Percentiles rank a stretch among this genome's conserved stretches.
These are phyloP conservation scores for Cytospora piceae DNA, from an alignment of 2,329 filamentous ascomycete species.

Conservation along the genomic window DNA sequence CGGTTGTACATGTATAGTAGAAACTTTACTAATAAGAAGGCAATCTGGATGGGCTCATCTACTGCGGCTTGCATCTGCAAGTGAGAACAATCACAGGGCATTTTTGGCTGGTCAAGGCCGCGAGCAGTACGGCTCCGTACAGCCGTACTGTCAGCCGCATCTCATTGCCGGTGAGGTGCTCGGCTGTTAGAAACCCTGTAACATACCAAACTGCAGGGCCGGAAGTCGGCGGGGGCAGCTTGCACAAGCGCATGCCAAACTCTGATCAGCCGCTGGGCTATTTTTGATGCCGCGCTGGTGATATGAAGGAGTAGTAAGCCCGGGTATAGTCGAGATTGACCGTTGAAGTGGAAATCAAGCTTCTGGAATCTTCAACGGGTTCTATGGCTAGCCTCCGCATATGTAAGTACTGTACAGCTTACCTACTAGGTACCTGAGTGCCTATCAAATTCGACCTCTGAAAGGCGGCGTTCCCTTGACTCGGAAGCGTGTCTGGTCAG, in stretches of 20 bases:
- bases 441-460: not conserved
- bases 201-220: not conserved
- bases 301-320: not conserved
- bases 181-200: not conserved
- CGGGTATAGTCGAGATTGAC: not conserved
- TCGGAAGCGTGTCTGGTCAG: not conserved
- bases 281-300: constrained; percentile 19
- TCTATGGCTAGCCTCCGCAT: not conserved
- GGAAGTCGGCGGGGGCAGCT: constrained; percentile 20
- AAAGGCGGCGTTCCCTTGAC: not conserved
- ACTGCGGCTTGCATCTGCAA: not conserved
- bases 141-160: not conserved
- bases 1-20: not conserved
- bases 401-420: not conserved
- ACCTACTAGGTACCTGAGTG: not conserved
- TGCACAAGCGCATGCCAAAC: constrained; percentile 2
- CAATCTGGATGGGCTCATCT: not conserved
- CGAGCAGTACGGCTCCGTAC: not conserved
- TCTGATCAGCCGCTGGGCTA: not conserved
- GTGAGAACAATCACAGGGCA: not conserved
- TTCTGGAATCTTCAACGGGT: not conserved
- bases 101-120: not conserved
- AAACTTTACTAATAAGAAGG: not conserved
- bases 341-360: not conserved
- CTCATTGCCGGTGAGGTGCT: not conserved